Percentiles rank a stretch among this genome's conserved stretches.
Evolutionary conservation across 2,329 filamentous ascomycete species (phyloP).

Genomic region (Pseudogymnoascus sp.): DNA sequence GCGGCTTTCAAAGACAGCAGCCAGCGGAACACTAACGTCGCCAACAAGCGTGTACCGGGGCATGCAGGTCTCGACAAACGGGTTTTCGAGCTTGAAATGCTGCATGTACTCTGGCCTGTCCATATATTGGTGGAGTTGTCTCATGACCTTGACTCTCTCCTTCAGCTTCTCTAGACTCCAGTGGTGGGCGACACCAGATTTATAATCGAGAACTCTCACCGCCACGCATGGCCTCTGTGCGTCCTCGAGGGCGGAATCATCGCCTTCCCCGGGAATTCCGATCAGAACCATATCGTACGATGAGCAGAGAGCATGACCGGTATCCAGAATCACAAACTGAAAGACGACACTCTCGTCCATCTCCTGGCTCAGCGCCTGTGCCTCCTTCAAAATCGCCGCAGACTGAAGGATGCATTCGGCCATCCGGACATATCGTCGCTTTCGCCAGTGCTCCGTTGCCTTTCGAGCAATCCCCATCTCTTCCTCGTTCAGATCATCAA

Average conservation of each 20-base stretch:
- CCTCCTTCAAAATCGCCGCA: slow-evolving; percentile 83
- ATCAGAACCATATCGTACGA: slow-evolving; percentile 96
- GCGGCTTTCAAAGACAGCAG: slow-evolving; percentile 86
- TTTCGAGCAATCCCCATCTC: slow-evolving; percentile 64
- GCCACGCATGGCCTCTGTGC: slow-evolving; percentile 84
- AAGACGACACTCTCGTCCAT: slow-evolving; percentile 90
- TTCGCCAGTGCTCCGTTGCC: slow-evolving; percentile 67
- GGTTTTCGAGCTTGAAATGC: slow-evolving; percentile 86
- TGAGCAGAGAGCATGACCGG: slow-evolving; percentile 80
- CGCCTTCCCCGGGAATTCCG: slow-evolving; percentile 76
- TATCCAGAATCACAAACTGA: slow-evolving; percentile 86
- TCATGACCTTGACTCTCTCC: slow-evolving; percentile 81
- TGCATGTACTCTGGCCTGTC: slow-evolving; percentile 91
- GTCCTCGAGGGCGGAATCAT: slow-evolving; percentile 71
- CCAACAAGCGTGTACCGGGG: slow-evolving; percentile 88
- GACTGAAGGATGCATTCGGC: slow-evolving; percentile 85
- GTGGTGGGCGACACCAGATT: slow-evolving; percentile 73
- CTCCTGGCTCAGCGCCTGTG: slow-evolving; percentile 95
- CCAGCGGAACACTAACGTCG: slow-evolving; percentile 84
- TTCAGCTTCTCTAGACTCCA: slow-evolving; percentile 94
- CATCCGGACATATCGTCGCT: slow-evolving; percentile 85
- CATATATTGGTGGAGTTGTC: slow-evolving; percentile 93
- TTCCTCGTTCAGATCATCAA: slow-evolving; percentile 52
- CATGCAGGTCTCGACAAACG: slow-evolving; percentile 85
- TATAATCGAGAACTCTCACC: slow-evolving; percentile 85